A percentile compares a stretch with the other conserved stretches of the same genome.
These are phyloP conservation scores for Golovinomyces cichoracearum DNA, from an alignment of 2,329 filamentous ascomycete genomes.

Conservation along the genomic window DNA sequence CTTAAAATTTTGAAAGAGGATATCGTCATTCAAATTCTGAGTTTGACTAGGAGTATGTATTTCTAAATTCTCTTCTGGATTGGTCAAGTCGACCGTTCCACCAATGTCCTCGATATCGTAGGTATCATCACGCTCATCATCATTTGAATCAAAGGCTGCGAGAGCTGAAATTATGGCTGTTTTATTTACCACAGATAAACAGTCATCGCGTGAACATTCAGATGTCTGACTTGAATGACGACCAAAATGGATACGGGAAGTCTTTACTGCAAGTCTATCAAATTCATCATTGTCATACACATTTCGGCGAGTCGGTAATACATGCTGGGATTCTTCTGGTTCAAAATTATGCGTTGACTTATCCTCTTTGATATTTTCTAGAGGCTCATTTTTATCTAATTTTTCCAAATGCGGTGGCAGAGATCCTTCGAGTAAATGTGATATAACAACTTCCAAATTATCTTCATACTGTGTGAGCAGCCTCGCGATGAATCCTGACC, in stretches of 20 bases:
- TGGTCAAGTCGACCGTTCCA: constrained; percentile 47
- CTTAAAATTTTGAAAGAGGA: constrained; percentile 47
- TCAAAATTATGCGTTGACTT: not conserved
- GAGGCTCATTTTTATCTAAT: constrained; percentile 34
- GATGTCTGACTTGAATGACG: constrained; percentile 34
- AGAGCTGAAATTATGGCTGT: constrained; percentile 71
- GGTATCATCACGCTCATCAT: constrained; percentile 90
- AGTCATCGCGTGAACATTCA: constrained; percentile 44
- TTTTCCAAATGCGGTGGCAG: constrained; percentile 40
- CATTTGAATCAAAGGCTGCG: constrained; percentile 71
- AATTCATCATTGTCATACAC: constrained; percentile 61
- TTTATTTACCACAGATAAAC: constrained; percentile 41
- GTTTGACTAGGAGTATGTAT: constrained; percentile 18
- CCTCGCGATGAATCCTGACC: constrained; percentile 54
- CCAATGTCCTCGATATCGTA: constrained; percentile 86
- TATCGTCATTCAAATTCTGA: constrained; percentile 35
- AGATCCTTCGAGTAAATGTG: constrained; percentile 55
- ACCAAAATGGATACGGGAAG: constrained; percentile 51
- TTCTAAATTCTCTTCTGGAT: constrained; percentile 23
- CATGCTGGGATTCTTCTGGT: constrained; percentile 27
- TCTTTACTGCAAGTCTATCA: constrained; percentile 39
- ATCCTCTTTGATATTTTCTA: not conserved
- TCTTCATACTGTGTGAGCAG: constrained; percentile 58
- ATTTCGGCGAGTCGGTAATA: constrained; percentile 37
- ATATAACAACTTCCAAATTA: constrained; percentile 52